Evolutionary conservation across 768 basidiomycete genomes (phyloP).

Genomic region (Russula sp.): DNA sequence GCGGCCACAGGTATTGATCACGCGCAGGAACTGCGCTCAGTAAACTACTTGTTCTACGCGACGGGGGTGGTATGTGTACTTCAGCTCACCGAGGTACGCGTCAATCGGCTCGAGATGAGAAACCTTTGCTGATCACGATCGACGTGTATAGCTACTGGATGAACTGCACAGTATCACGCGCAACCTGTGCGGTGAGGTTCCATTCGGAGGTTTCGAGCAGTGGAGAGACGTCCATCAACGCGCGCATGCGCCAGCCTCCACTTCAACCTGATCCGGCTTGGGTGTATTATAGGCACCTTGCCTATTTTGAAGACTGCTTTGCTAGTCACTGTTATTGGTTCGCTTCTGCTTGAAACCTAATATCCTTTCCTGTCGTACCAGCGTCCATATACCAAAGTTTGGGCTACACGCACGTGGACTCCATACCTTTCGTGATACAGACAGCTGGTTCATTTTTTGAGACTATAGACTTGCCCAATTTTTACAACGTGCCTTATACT

Average conservation of each 20-base stretch:
- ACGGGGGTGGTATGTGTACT: slow-evolving; percentile 20
- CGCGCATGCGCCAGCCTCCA: slow-evolving; percentile 4
- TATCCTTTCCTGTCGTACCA: not conserved
- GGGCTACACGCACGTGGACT: not conserved
- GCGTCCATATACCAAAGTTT: too few species aligned
- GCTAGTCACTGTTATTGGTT: not conserved
- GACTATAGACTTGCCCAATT: not conserved
- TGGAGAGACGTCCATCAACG: slow-evolving; percentile 23
- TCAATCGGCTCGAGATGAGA: not conserved
- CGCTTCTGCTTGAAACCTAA: not conserved
- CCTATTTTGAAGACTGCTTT: not conserved
- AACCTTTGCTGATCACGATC: too few species aligned
- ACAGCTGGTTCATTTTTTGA: not conserved
- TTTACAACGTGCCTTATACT: not conserved
- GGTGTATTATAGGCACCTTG: not conserved
- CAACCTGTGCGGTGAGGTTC: slow-evolving; percentile 23
- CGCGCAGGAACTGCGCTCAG: slow-evolving; percentile 11
- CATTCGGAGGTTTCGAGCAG: slow-evolving; percentile 23
- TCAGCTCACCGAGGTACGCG: slow-evolving; percentile 19
- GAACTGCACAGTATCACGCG: slow-evolving; percentile 21
- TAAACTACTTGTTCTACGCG: slow-evolving; percentile 22
- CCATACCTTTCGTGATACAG: not conserved
- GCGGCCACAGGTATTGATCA: slow-evolving; percentile 1
- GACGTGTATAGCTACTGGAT: slow-evolving; percentile 11
- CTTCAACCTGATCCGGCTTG: slow-evolving; percentile 25